Evolutionary conservation across 2,329 filamentous ascomycete genomes (phyloP), one percentile per base, ranked within the genome.

Genomic region (Achaetomium macrosporum): DNA sequence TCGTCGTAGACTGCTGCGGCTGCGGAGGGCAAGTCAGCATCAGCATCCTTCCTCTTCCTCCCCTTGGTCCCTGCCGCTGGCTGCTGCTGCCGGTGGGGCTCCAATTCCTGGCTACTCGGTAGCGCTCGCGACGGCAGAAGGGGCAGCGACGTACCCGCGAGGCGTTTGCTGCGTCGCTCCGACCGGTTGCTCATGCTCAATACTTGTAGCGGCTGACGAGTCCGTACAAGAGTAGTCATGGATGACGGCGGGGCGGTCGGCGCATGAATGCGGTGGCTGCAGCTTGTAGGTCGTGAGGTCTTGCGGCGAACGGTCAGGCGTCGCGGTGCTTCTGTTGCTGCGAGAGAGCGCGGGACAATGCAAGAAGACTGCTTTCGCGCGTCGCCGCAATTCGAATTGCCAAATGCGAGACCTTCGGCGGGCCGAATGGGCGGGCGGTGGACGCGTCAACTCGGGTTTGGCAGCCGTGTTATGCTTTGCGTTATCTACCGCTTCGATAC

Each of bases 201-300:
- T 68, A 80, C 73, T 79, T 84, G 76, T 72, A 85, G 74, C 73
- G 81, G 79, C 72, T 77, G 76, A 68, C 80, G 80, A 67, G 77
- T 78, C 70, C 76, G 77, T 70, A 85, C 75, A 71, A 85, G 74
- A 69, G 82, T 84, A 81, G 82, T 85, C 82, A 85, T 85, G 80
- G 80, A 83, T 56, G 51, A 45, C 78, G 76, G 73, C 73, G 67
- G 63, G 55, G 63, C 47, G 47, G 58, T 52, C 45, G 54, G 57
- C 57, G 56, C 61, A 62, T 63, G 41, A 57, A 59, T 49, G 50
- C 57, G 55, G 44, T 46, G 42, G 39, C 15, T 15, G 42, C 29
- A 45, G 37, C 36, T 25, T 7, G 25, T 25, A 25, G 13, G 35
- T n/a, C 35, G 35, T n/a, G 10, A 8, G 35, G n/a, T n/a, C 13